These are phyloP conservation scores for Penicillium sp. DNA, from an alignment of 2,329 filamentous ascomycete species.

Conservation along the genomic window DNA sequence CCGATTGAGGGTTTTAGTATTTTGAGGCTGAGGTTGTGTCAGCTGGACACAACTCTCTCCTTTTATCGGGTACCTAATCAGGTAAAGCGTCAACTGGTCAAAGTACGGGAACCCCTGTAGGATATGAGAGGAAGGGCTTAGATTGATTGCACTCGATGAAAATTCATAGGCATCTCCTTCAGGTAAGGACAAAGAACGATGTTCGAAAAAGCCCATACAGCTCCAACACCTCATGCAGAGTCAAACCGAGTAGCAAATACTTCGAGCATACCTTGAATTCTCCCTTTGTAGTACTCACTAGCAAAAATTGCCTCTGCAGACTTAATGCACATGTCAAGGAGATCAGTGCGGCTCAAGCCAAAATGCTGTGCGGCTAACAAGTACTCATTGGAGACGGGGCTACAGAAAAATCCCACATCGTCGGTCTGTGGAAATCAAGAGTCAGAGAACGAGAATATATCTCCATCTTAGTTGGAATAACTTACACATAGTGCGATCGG, in stretches of 20 bases:
- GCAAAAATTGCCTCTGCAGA: constrained; percentile 67
- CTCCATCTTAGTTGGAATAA: constrained; percentile 20
- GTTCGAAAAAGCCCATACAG: too few relatives aligned
- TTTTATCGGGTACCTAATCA: background rate
- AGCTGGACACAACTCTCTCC: too few relatives aligned
- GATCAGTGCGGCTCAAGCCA: constrained; percentile 47
- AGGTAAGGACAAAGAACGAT: background rate
- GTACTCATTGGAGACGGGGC: constrained; percentile 74
- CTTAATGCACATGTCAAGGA: constrained; percentile 58
- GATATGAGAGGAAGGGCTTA: too few relatives aligned
- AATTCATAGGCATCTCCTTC: background rate
- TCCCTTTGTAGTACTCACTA: constrained; percentile 56
- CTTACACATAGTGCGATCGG: constrained; percentile 68
- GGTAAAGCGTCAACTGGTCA: background rate
- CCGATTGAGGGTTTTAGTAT: background rate
- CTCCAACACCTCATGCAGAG: background rate
- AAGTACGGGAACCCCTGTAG: background rate
- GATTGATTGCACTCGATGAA: too few relatives aligned
- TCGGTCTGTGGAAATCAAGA: constrained; percentile 60
- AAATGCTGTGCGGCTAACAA: constrained; percentile 70
- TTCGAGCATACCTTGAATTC: constrained; percentile 23
- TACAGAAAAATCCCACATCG: constrained; percentile 79
- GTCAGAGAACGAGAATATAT: background rate
- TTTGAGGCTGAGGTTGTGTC: background rate
- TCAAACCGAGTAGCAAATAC: constrained; percentile 20